Conservation (phyloP, 129 eudicot genomes). For the Tanacetum coccineum region DNA sequence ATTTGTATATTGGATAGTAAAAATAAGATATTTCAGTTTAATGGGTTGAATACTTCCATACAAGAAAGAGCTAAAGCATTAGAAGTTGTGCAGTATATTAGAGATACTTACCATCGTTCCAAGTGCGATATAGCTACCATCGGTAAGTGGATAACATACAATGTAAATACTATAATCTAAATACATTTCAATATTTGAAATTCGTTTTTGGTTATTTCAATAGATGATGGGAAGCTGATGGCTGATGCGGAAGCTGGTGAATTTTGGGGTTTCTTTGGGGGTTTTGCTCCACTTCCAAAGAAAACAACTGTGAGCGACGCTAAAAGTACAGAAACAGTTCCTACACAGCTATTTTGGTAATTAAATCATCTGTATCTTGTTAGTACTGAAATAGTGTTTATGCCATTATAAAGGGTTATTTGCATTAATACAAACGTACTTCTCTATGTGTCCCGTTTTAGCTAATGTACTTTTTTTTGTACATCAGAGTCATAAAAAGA, state of each 20-base stretch:
- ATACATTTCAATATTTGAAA: not conserved
- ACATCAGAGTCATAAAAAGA: not conserved
- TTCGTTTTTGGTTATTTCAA: conserved; percentile 9
- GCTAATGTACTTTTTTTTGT: no score
- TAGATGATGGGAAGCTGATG: conserved; percentile 91
- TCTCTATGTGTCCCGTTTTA: no score
- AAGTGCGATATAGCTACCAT: conserved; percentile 83
- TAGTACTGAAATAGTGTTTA: no score
- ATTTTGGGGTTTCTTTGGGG: conserved; percentile 93
- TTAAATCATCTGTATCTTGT: not conserved
- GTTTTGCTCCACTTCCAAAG: conserved; percentile 94
- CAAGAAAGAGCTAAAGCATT: conserved; percentile 97
- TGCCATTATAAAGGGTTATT: no score
- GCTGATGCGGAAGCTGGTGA: conserved; percentile 97
- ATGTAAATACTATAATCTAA: not conserved
- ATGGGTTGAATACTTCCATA: conserved; percentile 76
- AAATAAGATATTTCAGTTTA: conserved; percentile 82
- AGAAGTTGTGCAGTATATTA: conserved; percentile 85
- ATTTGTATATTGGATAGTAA: conserved; percentile 70
- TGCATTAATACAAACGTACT: no score
- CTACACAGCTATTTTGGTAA: conserved; percentile 66
- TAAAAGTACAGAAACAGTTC: conserved; percentile 30
- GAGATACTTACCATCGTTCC: conserved; percentile 75
- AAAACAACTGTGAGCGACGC: conserved; percentile 45
- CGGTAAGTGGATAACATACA: conserved; percentile 41